Percentiles rank a stretch among this genome's conserved stretches.
These are phyloP conservation scores for Suhomyces wounanorum DNA, from an alignment of 1,139 yeast genomes.

Conservation along the genomic window DNA sequence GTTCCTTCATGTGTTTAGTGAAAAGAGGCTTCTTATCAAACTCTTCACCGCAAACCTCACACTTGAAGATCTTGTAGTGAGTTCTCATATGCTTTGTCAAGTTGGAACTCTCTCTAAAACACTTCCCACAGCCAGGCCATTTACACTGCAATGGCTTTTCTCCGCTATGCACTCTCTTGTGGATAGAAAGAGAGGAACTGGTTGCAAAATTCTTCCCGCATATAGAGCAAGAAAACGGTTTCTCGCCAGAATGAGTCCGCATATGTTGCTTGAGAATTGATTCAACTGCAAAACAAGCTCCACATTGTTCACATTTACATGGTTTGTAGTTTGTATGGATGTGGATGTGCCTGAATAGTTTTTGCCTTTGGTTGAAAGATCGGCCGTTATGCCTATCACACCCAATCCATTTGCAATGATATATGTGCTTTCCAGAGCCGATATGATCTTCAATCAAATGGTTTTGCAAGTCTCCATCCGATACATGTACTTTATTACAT, in stretches of 20 bases:
- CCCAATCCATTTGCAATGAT: constrained; percentile 75
- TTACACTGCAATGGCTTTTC: constrained; percentile 82
- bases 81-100: constrained; percentile 83
- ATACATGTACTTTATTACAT: constrained; percentile 53
- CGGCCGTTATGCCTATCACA: constrained; percentile 67
- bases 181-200: constrained; percentile 55
- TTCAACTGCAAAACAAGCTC: constrained; percentile 68
- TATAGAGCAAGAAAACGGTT: constrained; percentile 49
- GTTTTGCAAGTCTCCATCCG: constrained; percentile 63
- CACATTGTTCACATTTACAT: constrained; percentile 66
- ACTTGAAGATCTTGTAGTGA: constrained; percentile 54
- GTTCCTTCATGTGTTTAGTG: constrained; percentile 40
- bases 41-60: constrained; percentile 52
- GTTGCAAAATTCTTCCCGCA: constrained; percentile 59
- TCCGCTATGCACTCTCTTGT: constrained; percentile 56
- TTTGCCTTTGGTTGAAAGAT: constrained; percentile 80
- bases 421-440: constrained; percentile 69
- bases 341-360: constrained; percentile 80
- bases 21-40: constrained; percentile 48
- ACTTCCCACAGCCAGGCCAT: constrained; percentile 76
- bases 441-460: constrained; percentile 72
- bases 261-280: constrained; percentile 70
- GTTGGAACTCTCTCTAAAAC: constrained; percentile 88
- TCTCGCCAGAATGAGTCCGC: constrained; percentile 86
- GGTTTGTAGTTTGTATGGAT: constrained; percentile 87